Evolutionary conservation across 1,284 basidiomycete species (phyloP), one percentile per base, ranked within the genome.

Genomic region (Leccinum pachyderme): DNA sequence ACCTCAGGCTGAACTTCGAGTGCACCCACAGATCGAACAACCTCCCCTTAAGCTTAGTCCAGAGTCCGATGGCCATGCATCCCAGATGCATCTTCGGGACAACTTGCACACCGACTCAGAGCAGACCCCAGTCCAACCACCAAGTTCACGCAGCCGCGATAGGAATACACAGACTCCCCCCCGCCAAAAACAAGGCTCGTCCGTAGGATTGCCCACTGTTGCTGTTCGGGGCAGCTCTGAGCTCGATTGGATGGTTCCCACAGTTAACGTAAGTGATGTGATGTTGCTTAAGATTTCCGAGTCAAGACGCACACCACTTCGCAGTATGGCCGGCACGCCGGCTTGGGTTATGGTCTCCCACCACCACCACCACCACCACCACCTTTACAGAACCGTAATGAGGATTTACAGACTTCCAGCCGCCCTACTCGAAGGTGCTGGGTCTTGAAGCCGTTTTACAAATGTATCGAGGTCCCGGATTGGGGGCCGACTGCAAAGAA

Each of bases 171-270:
- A 24, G 8, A 41, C 57, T 24, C 47, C 60, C 6, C 59, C 53
- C 12, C 66, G 43, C 6, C 49, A 46, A 2, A 52, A 46, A 11
- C 6, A 48, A n/a, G 5, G 35, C 4, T 55, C 60, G 37, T 6
- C 18, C 15, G 37, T 39, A 39, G n/a, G n/a, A 24, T 3, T 7
- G 1, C 2, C 4, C 0, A 41, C 53, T 1, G 0, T 4, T 7
- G 13, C 8, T 5, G 47, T 46, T 25, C 37, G 4, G 2, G 52
- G 47, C 13, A 1, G 15, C 13, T 56, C 67, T 35, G 62, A 48
- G 2, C 39, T 73, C 12, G 69, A 72, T 46, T 64, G 59, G 55
- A 68, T 72, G 46, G 60, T 71, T 15, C 69, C 69, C n/a, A 37
- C 8, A 7, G 35, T 18, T 5, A 24, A 22, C 13, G 69, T 63